Evolutionary conservation across 2,329 filamentous ascomycete species (phyloP).

Genomic region (Neonectria faginata): DNA sequence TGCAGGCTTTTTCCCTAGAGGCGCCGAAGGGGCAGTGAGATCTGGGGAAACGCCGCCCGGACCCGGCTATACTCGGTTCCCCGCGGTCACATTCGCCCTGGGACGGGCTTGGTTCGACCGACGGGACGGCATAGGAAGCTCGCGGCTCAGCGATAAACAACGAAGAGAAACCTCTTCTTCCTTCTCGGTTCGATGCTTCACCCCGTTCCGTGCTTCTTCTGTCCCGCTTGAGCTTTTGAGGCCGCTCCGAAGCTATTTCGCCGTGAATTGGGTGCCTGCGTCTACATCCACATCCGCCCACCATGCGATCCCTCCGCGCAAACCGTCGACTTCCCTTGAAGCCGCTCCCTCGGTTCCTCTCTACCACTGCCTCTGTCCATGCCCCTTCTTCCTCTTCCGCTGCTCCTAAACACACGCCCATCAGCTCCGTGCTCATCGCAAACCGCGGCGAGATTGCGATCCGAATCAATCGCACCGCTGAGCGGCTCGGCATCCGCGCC

Average conservation of each 20-base stretch:
- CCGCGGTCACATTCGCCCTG: constrained; percentile 45
- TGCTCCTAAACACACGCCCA: constrained; percentile 58
- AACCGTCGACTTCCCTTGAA: constrained; percentile 62
- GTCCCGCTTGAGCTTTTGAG: constrained; percentile 16
- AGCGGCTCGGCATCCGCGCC: constrained; percentile 88
- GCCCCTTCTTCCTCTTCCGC: constrained; percentile 47
- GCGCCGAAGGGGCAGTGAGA: constrained; percentile 20
- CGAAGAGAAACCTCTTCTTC: constrained; percentile 26
- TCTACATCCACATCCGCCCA: constrained; percentile 34
- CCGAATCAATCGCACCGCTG: constrained; percentile 89
- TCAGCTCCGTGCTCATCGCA: constrained; percentile 89
- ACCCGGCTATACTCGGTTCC: constrained; percentile 51
- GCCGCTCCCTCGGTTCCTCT: constrained; percentile 54
- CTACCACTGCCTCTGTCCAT: constrained; percentile 51
- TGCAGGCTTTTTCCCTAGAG: constrained; percentile 29
- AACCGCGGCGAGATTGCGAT: constrained; percentile 98
- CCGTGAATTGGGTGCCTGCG: constrained; percentile 32
- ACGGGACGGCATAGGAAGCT: constrained; percentile 45
- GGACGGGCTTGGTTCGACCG: constrained; percentile 37
- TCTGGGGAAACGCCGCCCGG: constrained; percentile 42
- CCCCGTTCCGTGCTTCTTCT: constrained; percentile 4
- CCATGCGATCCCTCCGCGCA: constrained; percentile 68
- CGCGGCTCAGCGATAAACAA: constrained; percentile 40
- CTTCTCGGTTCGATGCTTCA: constrained; percentile 24
- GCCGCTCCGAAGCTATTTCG: constrained; percentile 22